Base-by-base conservation (phyloP, 352 stramenopile genomes). In the Phytophthora nicotianae region DNA sequence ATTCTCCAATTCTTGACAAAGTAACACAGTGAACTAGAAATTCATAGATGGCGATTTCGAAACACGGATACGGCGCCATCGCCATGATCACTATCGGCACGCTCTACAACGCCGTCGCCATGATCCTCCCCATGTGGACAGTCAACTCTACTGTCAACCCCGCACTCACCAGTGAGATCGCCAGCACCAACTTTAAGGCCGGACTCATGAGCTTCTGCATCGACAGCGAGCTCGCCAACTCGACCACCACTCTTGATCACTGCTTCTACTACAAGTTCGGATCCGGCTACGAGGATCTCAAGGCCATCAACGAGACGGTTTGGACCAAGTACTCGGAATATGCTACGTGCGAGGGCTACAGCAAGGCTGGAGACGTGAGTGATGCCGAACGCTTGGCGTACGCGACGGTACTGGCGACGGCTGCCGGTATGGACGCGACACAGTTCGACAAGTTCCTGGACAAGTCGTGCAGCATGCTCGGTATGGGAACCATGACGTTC, bases 201-300 rank as follows among this genome's bases (percentile, higher is more conserved):
- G 49, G 55, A 14, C 33, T 70, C 49, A 58, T 61, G 55, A 41
- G 62, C 16, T 65, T 64, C 62, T 81, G 76, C 61, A 83, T 80
- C 43, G 75, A 89, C 57, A 65, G 83, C 26, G 57, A 86, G 50
- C 55, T 88, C 51, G 29, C 48, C 13, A 75, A 86, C 57, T 33
- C 57, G 24, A 70, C 59, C 20, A 43, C 76, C 16, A 45, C 54
- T 8, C 75, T 86, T 49, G 75, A 89, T 64, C 72, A 81, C 53
- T 89, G 80, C 67, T 89, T 88, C 62, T 89, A 85, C 65, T 76
- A 89, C 74, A 86, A 80, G 21, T 66, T 66, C 29, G 58, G 58
- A 20, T 75, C 73, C 2, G 80, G 69, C 52, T 64, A 85, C 23
- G 71, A 77, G 48, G 65, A 86, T 16, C 19, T 85, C 10, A 48